Percentiles rank a stretch among this genome's conserved stretches.
These are phyloP conservation scores for Fraxinus anomala DNA, from an alignment of 257 asterid species.

Conservation along the genomic window DNA sequence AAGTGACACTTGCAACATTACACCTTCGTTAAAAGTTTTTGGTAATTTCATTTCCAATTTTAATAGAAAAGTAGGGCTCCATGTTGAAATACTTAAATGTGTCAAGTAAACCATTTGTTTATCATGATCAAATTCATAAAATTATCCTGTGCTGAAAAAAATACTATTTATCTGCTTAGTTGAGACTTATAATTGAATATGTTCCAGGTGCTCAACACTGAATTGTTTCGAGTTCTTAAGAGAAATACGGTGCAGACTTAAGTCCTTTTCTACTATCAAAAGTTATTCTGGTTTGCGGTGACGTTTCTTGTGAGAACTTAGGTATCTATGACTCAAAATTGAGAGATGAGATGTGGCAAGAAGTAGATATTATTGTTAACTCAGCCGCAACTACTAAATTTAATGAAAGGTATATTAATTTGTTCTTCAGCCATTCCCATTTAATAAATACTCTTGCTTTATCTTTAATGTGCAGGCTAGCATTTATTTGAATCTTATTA, in stretches of 20 bases:
- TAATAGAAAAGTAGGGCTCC: too few species aligned
- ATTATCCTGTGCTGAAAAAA: too few species aligned
- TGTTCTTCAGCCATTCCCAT: not conserved
- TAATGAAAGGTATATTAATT: constrained; percentile 31
- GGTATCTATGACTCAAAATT: constrained; percentile 32
- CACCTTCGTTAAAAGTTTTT: too few species aligned
- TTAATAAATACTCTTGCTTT: not conserved
- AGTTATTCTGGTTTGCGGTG: constrained; percentile 38
- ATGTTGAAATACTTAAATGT: too few species aligned
- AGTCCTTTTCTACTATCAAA: constrained; percentile 18
- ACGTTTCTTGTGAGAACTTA: constrained; percentile 35
- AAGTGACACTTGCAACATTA: too few species aligned
- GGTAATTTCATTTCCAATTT: too few species aligned
- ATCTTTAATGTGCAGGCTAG: too few species aligned
- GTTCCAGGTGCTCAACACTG: constrained; percentile 33
- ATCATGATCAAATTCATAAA: too few species aligned
- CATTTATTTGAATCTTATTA: too few species aligned
- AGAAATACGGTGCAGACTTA: constrained; percentile 28
- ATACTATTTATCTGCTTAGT: not conserved
- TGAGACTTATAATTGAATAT: not conserved
- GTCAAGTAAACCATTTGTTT: too few species aligned
- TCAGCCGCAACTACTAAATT: constrained; percentile 70
- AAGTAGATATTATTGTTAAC: constrained; percentile 50
- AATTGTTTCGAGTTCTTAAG: constrained; percentile 47
- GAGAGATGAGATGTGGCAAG: constrained; percentile 37